phyloP scores from a whole-genome alignment of 23 red algal genomes.

The Chondrus crispus region DNA sequence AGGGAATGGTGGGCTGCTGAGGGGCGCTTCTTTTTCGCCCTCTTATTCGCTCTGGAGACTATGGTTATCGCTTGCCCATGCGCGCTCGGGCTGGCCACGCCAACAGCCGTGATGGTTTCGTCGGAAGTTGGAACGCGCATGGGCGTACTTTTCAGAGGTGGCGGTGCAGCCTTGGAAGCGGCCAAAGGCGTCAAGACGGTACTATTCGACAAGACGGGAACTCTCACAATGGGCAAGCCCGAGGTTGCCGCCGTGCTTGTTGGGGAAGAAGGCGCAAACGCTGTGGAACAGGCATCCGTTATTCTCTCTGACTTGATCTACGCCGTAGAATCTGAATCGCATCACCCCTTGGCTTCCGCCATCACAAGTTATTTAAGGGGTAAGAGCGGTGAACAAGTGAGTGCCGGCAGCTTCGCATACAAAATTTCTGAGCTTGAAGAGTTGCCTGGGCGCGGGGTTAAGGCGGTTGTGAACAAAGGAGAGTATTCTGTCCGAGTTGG shows the following conservation, averaged over 20 bases:
- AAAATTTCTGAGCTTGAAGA: constrained; percentile 49
- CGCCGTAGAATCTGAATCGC: constrained; percentile 54
- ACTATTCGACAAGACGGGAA: constrained; percentile 98
- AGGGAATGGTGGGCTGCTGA: constrained; percentile 69
- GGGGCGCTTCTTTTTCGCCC: constrained; percentile 73
- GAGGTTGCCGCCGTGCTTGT: constrained; percentile 38
- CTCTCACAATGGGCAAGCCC: constrained; percentile 80
- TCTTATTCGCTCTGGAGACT: constrained; percentile 87
- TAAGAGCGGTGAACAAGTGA: constrained; percentile 22
- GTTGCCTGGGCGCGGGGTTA: constrained; percentile 56
- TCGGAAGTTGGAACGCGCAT: constrained; percentile 62
- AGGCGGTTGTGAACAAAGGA: constrained; percentile 40
- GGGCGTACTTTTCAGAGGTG: constrained; percentile 76
- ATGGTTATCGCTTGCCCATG: constrained; percentile 98
- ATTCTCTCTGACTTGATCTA: constrained; percentile 43
- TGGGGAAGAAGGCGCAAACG: background rate
- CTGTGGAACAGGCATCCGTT: constrained; percentile 9
- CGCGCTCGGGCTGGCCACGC: constrained; percentile 95
- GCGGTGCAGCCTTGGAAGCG: constrained; percentile 68
- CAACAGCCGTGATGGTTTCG: constrained; percentile 91
- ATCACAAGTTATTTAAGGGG: constrained; percentile 45
- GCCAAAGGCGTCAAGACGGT: constrained; percentile 47
- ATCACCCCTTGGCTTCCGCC: constrained; percentile 51
- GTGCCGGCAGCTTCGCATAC: constrained; percentile 13
- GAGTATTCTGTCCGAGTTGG: constrained; percentile 53